Conservation (phyloP, 345 rosid genomes). For the Eucalyptus pauciflora region DNA sequence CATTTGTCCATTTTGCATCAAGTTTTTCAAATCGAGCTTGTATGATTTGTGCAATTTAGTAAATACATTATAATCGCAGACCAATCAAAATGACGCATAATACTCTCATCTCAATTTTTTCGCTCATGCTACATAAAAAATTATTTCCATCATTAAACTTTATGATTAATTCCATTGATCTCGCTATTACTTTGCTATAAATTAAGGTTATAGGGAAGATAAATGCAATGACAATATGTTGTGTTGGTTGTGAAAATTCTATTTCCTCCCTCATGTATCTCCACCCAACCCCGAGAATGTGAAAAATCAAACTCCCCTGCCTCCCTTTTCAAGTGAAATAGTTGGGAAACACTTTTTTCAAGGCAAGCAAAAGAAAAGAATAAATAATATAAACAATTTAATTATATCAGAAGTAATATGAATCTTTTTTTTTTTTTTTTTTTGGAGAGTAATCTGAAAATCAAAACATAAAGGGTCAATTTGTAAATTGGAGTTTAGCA, state of each 20-base stretch:
- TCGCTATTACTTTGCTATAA: not conserved
- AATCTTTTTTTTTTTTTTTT: not conserved
- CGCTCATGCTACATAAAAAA: not conserved
- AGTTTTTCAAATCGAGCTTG: not conserved
- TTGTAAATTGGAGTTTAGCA: not conserved
- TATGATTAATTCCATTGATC: fast-evolving
- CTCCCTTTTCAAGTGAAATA: too few relatives aligned
- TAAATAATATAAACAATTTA: too few relatives aligned
- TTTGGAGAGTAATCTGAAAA: not conserved
- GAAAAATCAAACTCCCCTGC: fast-evolving
- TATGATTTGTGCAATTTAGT: not conserved
- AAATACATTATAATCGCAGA: fast-evolving
- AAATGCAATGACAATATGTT: not conserved
- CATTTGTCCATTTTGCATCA: not conserved
- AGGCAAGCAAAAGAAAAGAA: too few relatives aligned
- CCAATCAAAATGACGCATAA: not conserved
- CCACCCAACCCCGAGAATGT: fast-evolving
- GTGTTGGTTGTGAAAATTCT: fast-evolving
- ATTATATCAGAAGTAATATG: too few relatives aligned
- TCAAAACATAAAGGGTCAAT: not conserved
- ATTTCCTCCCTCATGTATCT: fast-evolving
- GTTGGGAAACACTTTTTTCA: not conserved
- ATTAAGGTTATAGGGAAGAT: not conserved
- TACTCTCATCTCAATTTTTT: not conserved
- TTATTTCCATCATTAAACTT: not conserved